Evolutionary conservation across 2,329 filamentous ascomycete species (phyloP).

Genomic region (Talaromyces sp.): DNA sequence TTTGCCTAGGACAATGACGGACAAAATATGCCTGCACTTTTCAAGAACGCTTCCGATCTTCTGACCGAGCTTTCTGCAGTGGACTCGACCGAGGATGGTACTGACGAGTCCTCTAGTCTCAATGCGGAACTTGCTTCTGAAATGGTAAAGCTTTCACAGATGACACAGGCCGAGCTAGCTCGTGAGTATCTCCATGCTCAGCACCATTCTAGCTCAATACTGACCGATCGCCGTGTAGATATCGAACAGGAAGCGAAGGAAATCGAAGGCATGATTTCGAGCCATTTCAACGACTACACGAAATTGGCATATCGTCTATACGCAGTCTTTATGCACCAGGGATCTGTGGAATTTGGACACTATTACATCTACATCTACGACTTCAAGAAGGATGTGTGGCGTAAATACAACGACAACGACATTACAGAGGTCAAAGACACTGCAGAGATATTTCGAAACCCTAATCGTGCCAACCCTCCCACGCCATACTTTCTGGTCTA

Average conservation of each 20-base stretch:
- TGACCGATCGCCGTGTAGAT: conserved; percentile 21
- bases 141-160: conserved; percentile 45
- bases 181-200: conserved; percentile 27
- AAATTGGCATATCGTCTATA: conserved; percentile 76
- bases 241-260: conserved; percentile 48
- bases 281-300: conserved; percentile 61
- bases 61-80: conserved; percentile 41
- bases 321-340: conserved; percentile 86
- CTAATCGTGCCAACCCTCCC: conserved; percentile 59
- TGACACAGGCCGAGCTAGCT: conserved; percentile 47
- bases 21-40: conserved; percentile 31
- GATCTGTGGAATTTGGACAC: conserved; percentile 68
- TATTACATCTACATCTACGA: conserved; percentile 98
- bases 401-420: conserved; percentile 86
- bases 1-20: conserved; percentile 22
- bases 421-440: conserved; percentile 66
- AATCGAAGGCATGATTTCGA: conserved; percentile 49
- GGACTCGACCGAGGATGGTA: conserved; percentile 28
- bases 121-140: conserved; percentile 39
- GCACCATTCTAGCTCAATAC: background rate
- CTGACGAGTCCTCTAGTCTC: conserved; percentile 40
- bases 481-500: conserved; percentile 84
- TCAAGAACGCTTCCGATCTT: conserved; percentile 39
- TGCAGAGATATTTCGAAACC: conserved; percentile 62
- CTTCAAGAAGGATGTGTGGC: conserved; percentile 76